Percentiles rank a stretch among this genome's conserved stretches.
These are phyloP conservation scores for Trebouxiophyceae sp. DNA, from an alignment of 163 green algal genomes.

Conservation along the genomic window DNA sequence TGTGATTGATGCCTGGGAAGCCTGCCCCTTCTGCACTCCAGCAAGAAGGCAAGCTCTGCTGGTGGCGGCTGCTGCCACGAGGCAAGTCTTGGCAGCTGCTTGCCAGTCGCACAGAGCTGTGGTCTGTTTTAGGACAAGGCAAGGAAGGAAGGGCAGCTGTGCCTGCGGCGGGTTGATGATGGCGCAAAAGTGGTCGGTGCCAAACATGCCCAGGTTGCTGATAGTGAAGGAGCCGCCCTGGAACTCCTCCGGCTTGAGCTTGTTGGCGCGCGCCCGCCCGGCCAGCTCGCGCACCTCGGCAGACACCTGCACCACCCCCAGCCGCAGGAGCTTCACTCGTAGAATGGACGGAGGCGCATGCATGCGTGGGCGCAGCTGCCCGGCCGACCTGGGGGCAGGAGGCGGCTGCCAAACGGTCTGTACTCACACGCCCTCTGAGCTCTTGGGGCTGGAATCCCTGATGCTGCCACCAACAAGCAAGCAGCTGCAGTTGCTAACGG, in stretches of 20 bases:
- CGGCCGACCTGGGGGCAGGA: too few species aligned
- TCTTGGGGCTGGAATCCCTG: too few species aligned
- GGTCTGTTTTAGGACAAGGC: not conserved
- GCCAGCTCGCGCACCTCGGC: constrained; percentile 40
- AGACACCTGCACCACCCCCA: constrained; percentile 6
- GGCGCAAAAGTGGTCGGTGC: constrained; percentile 60
- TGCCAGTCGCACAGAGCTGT: not conserved
- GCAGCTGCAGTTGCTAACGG: too few species aligned
- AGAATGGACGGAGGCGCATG: too few species aligned
- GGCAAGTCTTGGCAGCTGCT: not conserved
- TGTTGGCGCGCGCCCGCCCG: constrained; percentile 58
- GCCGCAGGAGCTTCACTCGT: too few species aligned
- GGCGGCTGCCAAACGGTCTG: too few species aligned
- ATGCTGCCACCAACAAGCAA: too few species aligned
- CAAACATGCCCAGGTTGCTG: constrained; percentile 78
- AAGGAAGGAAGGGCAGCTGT: not conserved
- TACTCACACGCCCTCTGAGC: too few species aligned
- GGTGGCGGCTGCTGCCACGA: not conserved
- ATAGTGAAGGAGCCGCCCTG: constrained; percentile 72
- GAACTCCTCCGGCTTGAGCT: constrained; percentile 82
- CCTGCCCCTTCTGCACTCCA: not conserved
- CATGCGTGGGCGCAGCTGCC: too few species aligned
- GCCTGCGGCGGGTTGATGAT: constrained; percentile 86
- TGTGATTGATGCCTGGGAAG: not conserved
- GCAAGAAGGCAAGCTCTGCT: not conserved